These are phyloP conservation scores for Exophiala sp. DNA, from an alignment of 2,329 filamentous ascomycete genomes.

Conservation along the genomic window DNA sequence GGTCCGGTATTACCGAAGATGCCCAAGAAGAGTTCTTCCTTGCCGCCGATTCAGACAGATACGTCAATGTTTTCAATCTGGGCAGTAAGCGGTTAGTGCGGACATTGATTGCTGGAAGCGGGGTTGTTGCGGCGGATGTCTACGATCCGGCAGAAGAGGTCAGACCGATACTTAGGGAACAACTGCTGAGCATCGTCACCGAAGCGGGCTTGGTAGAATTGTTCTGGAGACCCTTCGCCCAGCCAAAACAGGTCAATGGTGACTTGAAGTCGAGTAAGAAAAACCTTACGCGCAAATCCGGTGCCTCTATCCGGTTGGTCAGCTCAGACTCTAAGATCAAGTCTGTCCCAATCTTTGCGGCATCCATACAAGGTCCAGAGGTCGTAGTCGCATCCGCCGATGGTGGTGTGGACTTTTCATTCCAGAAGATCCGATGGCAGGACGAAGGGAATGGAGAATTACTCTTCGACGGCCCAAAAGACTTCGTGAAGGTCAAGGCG, in stretches of 20 bases:
- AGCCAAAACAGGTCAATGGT: conserved; percentile 32
- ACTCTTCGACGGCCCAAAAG: conserved; percentile 42
- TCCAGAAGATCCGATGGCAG: conserved; percentile 48
- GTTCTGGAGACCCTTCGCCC: conserved; percentile 48
- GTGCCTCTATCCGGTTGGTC: conserved; percentile 44
- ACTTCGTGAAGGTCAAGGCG: conserved; percentile 44
- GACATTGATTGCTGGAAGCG: conserved; percentile 48
- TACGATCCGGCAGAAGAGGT: conserved; percentile 30
- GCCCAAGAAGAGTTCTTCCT: conserved; percentile 40
- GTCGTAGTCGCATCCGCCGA: conserved; percentile 48
- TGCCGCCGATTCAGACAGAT: conserved; percentile 48
- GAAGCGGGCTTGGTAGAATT: conserved; percentile 49
- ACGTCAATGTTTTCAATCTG: conserved; percentile 49
- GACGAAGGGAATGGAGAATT: conserved; percentile 43
- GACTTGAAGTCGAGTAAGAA: conserved; percentile 30
- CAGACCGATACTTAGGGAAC: conserved; percentile 30
- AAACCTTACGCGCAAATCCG: conserved; percentile 44
- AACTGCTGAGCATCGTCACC: conserved; percentile 46
- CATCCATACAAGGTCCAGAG: conserved; percentile 44
- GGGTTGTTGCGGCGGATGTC: conserved; percentile 40
- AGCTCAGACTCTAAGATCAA: conserved; percentile 40
- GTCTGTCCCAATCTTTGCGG: conserved; percentile 42
- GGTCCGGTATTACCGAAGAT: conserved; percentile 37
- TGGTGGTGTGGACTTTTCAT: conserved; percentile 48
- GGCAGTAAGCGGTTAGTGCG: conserved; percentile 42